Evolutionary conservation across 2,329 filamentous ascomycete species (phyloP).

Genomic region (Microcyclospora pomicola): DNA sequence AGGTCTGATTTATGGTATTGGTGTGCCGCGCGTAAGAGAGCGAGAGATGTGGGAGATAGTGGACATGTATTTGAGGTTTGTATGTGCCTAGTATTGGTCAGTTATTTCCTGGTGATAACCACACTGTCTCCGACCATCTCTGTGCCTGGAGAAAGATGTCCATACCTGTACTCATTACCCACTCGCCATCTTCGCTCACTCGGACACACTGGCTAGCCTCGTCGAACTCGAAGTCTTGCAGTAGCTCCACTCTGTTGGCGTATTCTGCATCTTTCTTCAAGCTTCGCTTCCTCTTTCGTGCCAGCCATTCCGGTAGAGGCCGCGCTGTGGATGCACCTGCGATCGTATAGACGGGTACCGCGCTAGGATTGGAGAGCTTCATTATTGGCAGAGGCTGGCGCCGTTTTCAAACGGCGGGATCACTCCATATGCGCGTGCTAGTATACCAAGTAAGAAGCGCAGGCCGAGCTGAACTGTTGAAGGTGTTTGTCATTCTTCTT

Average conservation of each 20-base stretch:
- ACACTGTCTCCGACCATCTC: no score
- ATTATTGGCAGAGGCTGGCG: conserved; percentile 31
- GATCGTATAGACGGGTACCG: conserved; percentile 86
- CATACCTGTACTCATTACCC: conserved; percentile 83
- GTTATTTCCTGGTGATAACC: neutral
- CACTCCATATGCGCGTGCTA: no score
- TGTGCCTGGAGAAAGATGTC: neutral
- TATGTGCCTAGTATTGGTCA: conserved; percentile 39
- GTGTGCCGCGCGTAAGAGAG: conserved; percentile 92
- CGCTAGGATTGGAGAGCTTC: conserved; percentile 71
- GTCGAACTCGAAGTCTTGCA: conserved; percentile 97
- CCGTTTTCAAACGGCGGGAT: neutral
- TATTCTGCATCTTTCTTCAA: conserved; percentile 88
- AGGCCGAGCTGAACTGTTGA: no score
- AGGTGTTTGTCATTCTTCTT: neutral
- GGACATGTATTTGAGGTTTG: conserved; percentile 83
- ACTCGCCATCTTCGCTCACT: conserved; percentile 88
- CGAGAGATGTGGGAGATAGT: conserved; percentile 82
- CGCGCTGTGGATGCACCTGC: conserved; percentile 79
- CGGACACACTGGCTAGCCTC: conserved; percentile 85
- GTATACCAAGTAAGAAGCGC: no score
- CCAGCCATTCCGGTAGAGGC: conserved; percentile 89
- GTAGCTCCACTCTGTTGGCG: conserved; percentile 80
- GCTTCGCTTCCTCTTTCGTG: conserved; percentile 74
- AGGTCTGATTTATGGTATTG: conserved; percentile 78